Base-by-base conservation (phyloP, 192 early-diverging fungal genomes). In the Mortierella claussenii region DNA sequence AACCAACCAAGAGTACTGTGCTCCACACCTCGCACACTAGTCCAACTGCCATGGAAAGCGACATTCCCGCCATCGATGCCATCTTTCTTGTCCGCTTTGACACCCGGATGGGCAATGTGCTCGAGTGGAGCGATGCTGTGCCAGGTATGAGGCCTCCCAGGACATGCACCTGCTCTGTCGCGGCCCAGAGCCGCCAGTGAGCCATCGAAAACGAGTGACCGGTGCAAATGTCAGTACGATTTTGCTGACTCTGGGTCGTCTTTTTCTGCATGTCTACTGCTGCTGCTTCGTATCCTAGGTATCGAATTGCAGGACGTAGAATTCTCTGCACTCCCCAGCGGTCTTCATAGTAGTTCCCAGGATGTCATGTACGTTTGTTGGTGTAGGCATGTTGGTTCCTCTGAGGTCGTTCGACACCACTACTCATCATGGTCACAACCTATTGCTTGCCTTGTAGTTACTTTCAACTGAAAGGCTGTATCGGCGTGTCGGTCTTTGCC, bases 71-170 rank as follows among this genome's bases (percentile, higher is more conserved):
- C 34, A 55, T 88, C 27, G 76, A 78, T 34, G 87, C 85, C 47
- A 65, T 88, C 36, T 88, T 86, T 67, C 54, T 88, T 6, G 68
- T 71, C 43, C 68, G 81, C 27, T 88, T 88, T 45, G 83, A 88
- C 71, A 75, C 75, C 3, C 71, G 81, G 7, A 60, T 51, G 49
- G 87, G 87, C 32, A 88, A 88, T 57, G 55, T 83, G 0, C 61
- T 88, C 49, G 83, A 81, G 51, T 88, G 87, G 85, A 82, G 86
- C 34, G 78, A 82, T 43, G 76, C 85, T 11, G 47, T 51, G 33
- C 56, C 71, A 31, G 71, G 68, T 70, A 56, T 24, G 18, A n/a
- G 10, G 5, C 15, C 24, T 23, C 4, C n/a, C 20, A 42, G 13
- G 26, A n/a, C 28, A 26, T 37, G 26, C 31, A 45, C 24, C 36